Base-by-base conservation (phyloP, 164 flowering plant species). In the Magnolia officinalis region DNA sequence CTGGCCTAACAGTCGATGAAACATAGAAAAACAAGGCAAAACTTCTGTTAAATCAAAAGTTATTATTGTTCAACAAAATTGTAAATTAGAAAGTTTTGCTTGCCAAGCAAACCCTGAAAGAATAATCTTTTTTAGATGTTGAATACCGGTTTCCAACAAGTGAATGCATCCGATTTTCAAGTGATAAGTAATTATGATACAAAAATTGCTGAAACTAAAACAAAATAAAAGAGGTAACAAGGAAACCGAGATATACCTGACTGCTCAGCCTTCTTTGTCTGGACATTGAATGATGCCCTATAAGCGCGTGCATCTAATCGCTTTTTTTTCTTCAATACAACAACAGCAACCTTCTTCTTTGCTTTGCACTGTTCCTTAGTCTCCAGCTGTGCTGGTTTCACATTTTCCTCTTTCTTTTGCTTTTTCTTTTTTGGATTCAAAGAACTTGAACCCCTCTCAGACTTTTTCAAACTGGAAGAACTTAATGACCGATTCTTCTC, bases 281-380 rank as follows among this genome's bases (percentile, higher is more conserved):
- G 69, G 26, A 70, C 49, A 66, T 31, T 72, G 72, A 85, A 76
- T 10, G 78, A 70, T 80, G 84, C 80, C 80, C 76, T 80, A 75
- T 82, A 89, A 70, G 76, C 70, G 69, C 84, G 87, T 59, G 88
- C 87, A 83, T 81, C 71, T 83, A 83, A 71, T 73, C 79, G 81
- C 73, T 70, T 70, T 24, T 76, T 83, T 70, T 68, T 75, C 68
- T 69, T 71, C 19, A 26, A 68, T 67, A 61, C 18, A 19, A 66
- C 77, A 52, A 67, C 72, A 73, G 26, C 61, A 58, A 21, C 49
- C 49, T 77, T 50, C 16, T 72, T 71, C 78, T 64, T 66, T 69
- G 78, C 37, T 29, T 81, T 77, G 71, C 71, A 24, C 7, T 16
- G 58, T 75, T 1, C 59, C 75, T 31, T 67, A 75, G 72, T 83